A percentile compares a stretch with the other conserved stretches of the same genome.
Evolutionary conservation across 2,329 filamentous ascomycete genomes (phyloP).

Genomic region (Metarhizium guizhouense): DNA sequence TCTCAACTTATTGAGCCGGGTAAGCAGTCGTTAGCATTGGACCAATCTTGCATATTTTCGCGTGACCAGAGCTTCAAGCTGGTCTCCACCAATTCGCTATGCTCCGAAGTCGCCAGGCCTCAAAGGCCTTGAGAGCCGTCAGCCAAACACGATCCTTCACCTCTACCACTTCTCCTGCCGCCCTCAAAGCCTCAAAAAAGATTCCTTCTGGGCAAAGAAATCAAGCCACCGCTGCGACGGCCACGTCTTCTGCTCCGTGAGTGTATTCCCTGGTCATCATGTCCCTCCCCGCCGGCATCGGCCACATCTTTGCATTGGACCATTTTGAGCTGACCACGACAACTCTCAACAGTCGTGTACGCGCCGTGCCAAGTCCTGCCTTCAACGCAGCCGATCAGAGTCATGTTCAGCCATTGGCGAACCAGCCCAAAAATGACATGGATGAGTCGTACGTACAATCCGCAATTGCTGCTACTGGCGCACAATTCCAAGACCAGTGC

Average conservation of each 20-base stretch:
- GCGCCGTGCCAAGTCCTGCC: conserved; percentile 54
- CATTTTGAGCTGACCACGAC: neutral
- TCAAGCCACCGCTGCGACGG: no score
- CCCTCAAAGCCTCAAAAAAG: conserved; percentile 29
- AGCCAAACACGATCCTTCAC: conserved; percentile 31
- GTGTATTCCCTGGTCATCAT: conserved; percentile 20
- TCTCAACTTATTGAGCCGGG: neutral
- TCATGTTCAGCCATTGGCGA: conserved; percentile 63
- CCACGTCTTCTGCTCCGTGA: conserved; percentile 39
- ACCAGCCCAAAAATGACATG: conserved; percentile 52
- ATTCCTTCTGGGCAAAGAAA: conserved; percentile 16
- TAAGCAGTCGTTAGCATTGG: neutral
- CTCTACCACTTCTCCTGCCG: conserved; percentile 27
- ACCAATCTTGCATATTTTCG: neutral
- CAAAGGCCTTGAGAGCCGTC: conserved; percentile 37
- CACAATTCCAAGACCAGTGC: no score
- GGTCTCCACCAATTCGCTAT: no score
- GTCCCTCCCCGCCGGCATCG: conserved; percentile 9
- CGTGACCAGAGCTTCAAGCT: neutral
- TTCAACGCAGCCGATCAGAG: conserved; percentile 42
- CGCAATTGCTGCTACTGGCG: conserved; percentile 1
- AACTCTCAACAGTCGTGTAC: conserved; percentile 25
- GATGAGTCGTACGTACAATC: conserved; percentile 73
- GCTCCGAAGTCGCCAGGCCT: conserved; percentile 40
- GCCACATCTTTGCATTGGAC: neutral